phyloP scores from a whole-genome alignment of 2,329 filamentous ascomycete genomes.

The Aspergillus sp. region DNA sequence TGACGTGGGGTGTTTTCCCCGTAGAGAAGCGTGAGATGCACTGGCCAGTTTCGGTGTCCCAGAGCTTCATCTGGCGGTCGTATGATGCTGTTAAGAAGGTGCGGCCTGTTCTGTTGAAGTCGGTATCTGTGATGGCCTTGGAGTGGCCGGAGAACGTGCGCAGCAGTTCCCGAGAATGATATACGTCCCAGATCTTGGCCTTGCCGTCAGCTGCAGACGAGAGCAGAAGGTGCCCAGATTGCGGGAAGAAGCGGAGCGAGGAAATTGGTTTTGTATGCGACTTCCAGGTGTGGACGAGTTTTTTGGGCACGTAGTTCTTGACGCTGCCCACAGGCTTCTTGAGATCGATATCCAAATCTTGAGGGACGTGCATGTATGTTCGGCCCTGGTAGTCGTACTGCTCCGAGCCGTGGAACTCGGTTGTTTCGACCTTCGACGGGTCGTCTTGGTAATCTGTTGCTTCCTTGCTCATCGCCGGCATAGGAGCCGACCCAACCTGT shows the following conservation, averaged over 20 bases:
- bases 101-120: slow-evolving; percentile 78
- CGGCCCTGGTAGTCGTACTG: slow-evolving; percentile 91
- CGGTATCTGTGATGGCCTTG: slow-evolving; percentile 85
- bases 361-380: slow-evolving; percentile 96
- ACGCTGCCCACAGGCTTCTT: slow-evolving; percentile 74
- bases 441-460: slow-evolving; percentile 52
- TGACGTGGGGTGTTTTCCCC: slow-evolving; percentile 91
- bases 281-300: slow-evolving; percentile 87
- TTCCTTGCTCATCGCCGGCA: slow-evolving; percentile 52
- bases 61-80: slow-evolving; percentile 94
- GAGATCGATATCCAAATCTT: slow-evolving; percentile 83
- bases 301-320: slow-evolving; percentile 94
- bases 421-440: slow-evolving; percentile 72
- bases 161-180: slow-evolving; percentile 83
- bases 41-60: slow-evolving; percentile 93
- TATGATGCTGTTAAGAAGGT: slow-evolving; percentile 90
- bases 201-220: slow-evolving; percentile 88
- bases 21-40: slow-evolving; percentile 88
- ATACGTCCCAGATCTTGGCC: slow-evolving; percentile 92
- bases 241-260: slow-evolving; percentile 84
- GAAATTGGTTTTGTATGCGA: slow-evolving; percentile 82
- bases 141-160: slow-evolving; percentile 89
- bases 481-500: slow-evolving; percentile 38
- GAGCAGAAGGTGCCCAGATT: slow-evolving; percentile 81
- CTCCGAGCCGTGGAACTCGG: slow-evolving; percentile 78